Base-by-base conservation (phyloP, 176 grass and related monocot species). In the Dactylis glomerata region DNA sequence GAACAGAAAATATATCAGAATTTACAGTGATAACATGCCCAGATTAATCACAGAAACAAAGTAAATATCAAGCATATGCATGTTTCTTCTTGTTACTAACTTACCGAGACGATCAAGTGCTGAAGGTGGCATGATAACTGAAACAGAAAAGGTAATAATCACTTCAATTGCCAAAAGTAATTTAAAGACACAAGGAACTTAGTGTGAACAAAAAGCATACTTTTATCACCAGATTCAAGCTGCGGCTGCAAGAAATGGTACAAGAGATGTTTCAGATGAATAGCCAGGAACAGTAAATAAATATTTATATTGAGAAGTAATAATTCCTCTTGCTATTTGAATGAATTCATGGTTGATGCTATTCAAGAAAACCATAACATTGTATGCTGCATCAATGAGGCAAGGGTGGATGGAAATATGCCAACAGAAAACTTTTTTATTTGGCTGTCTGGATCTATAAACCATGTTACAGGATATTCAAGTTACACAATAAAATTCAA, bases 61-160 rank as follows among this genome's bases (percentile, higher is more conserved):
- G 77, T 65, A 33, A 62, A 77, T 42, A 82, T 85, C 30, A 82
- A 24, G 61, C 58, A 38, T 63, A 38, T 70, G 31, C 1, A 46
- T 74, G 34, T 58, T n/a, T 4, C 62, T 70, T 19, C 75, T 5
- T 1, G 34, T 19, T 4, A 28, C 36, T 12, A 85, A 82, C 79
- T 86, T 92, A 96, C 96, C 96, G 10, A 99, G 96, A 82, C 96
- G 93, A 88, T 99, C 96, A 81, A 99, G 89, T 85, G 96, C 91
- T 12, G 96, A 99, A 1, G 96, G 96, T 49, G 96, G 96, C 96
- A 99, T 99, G 84, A 99, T 99, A 80, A 99, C 96, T 99, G 91
- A 79, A 92, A 94, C 8, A 83, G 20, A 74, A 42, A 83, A 83
- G 47, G 16, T 57, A 80, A 85, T 68, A 47, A 59, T 83, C 11